Percentiles rank a stretch among this genome's conserved stretches.
Evolutionary conservation across 768 basidiomycete species (phyloP).

Genomic region (Collybiopsis confluens): DNA sequence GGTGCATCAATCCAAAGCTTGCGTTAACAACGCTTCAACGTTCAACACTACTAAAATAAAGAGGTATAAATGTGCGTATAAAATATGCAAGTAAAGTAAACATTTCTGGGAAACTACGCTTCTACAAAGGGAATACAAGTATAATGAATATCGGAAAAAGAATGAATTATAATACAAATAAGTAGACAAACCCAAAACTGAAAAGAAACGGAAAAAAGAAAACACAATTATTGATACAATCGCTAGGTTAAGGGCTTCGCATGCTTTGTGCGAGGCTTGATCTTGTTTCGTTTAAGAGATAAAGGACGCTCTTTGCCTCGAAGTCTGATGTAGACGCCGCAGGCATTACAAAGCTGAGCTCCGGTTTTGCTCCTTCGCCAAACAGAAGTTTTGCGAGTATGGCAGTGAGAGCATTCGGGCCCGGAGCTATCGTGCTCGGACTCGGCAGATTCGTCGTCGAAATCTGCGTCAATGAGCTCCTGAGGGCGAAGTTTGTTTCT

Average conservation of each 20-base stretch:
- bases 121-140: too few relatives aligned
- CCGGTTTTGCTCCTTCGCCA: constrained; percentile 14
- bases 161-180: too few relatives aligned
- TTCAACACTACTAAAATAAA: too few relatives aligned
- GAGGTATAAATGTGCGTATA: too few relatives aligned
- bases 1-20: too few relatives aligned
- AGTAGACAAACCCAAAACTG: too few relatives aligned
- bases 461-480: constrained; percentile 15
- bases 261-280: constrained; percentile 13
- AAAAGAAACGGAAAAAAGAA: too few relatives aligned
- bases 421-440: constrained; percentile 3
- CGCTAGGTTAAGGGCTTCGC: background rate
- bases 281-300: constrained; percentile 13
- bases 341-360: constrained; percentile 13
- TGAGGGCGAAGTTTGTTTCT: constrained; percentile 14
- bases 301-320: constrained; percentile 9
- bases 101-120: too few relatives aligned
- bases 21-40: too few relatives aligned
- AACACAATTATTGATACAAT: too few relatives aligned
- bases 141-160: too few relatives aligned
- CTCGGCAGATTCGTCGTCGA: constrained; percentile 6
- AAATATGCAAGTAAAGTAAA: too few relatives aligned
- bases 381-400: constrained; percentile 10
- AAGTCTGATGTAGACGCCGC: constrained; percentile 12
- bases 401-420: constrained; percentile 13